These are phyloP conservation scores for Petunia hybrid DNA, from an alignment of 305 asterid genomes.

Conservation along the genomic window DNA sequence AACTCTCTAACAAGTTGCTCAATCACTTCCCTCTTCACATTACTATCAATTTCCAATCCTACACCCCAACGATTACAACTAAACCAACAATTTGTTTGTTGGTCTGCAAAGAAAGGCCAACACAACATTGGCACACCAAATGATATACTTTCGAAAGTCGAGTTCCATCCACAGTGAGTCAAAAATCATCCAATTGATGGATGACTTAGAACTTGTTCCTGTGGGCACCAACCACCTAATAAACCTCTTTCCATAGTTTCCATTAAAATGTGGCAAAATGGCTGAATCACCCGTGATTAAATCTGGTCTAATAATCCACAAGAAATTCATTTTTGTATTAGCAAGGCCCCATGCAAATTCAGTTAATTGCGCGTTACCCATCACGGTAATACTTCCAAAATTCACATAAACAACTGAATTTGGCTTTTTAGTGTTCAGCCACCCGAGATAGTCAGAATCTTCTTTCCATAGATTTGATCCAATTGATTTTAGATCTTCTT, in stretches of 20 bases:
- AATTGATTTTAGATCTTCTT: conserved; percentile 24
- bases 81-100: conserved; percentile 43
- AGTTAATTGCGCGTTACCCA: conserved; percentile 31
- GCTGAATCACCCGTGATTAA: conserved; percentile 37
- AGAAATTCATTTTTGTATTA: conserved; percentile 31
- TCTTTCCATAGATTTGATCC: conserved; percentile 47
- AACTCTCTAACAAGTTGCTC: conserved; percentile 37
- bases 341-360: conserved; percentile 45
- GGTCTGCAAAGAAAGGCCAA: conserved; percentile 44
- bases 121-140: conserved; percentile 41
- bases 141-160: conserved; percentile 27
- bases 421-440: conserved; percentile 36
- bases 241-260: conserved; percentile 37
- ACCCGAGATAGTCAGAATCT: conserved; percentile 33
- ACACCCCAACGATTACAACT: conserved; percentile 30
- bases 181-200: conserved; percentile 38
- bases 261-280: conserved; percentile 27
- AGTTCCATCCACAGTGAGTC: conserved; percentile 42
- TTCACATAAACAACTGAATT: conserved; percentile 45
- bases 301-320: conserved; percentile 45
- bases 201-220: conserved; percentile 36
- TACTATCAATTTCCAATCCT: conserved; percentile 35
- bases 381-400: conserved; percentile 42
- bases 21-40: conserved; percentile 37
- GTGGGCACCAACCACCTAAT: conserved; percentile 42